phyloP scores from a whole-genome alignment of 2,329 filamentous ascomycete genomes.

The Phialophora tarda region DNA sequence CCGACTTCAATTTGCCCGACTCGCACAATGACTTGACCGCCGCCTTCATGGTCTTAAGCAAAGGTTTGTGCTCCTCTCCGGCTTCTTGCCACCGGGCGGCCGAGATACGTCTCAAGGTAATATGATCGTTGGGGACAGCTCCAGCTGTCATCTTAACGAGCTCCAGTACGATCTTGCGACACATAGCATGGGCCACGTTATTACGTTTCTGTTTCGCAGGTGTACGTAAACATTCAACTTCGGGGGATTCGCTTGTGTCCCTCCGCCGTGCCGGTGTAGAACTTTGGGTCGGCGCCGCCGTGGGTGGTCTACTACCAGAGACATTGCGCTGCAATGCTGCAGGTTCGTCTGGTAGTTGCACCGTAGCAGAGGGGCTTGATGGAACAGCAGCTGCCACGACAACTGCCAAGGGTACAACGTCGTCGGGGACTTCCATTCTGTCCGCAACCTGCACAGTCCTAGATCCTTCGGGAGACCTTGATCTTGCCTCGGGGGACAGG shows the following conservation, averaged over 20 bases:
- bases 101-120: constrained; percentile 42
- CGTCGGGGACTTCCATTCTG: background rate
- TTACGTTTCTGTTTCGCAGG: constrained; percentile 3
- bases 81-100: constrained; percentile 53
- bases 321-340: background rate
- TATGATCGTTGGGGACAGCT: constrained; percentile 60
- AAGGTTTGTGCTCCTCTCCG: constrained; percentile 54
- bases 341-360: background rate
- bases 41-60: constrained; percentile 58
- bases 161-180: constrained; percentile 58
- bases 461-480: constrained; percentile 1
- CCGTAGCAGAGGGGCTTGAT: background rate
- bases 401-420: background rate
- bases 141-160: constrained; percentile 61
- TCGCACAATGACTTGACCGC: constrained; percentile 58
- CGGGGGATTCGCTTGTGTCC: background rate
- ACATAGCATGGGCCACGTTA: constrained; percentile 17
- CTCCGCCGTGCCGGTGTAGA: background rate
- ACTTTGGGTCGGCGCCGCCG: background rate
- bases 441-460: background rate
- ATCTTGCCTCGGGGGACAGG: constrained; percentile 1
- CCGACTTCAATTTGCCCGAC: constrained; percentile 57
- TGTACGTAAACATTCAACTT: background rate
- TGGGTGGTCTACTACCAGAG: background rate
- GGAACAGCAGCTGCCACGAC: constrained; percentile 4